These are phyloP conservation scores for Erysiphe neolycopersici DNA, from an alignment of 2,329 filamentous ascomycete genomes.

Conservation along the genomic window DNA sequence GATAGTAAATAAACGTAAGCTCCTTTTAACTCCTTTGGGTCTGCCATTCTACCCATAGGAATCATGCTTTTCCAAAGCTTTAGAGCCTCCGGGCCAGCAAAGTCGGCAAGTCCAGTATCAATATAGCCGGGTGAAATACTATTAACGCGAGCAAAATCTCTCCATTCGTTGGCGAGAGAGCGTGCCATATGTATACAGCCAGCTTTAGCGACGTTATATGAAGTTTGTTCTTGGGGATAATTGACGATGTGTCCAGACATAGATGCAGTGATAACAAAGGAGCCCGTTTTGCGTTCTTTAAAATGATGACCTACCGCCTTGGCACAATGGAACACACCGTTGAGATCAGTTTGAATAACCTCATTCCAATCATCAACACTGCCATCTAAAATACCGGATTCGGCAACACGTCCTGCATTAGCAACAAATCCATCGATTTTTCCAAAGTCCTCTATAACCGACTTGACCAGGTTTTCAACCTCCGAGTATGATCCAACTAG, in stretches of 20 bases:
- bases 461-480: constrained; percentile 25
- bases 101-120: constrained; percentile 35
- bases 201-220: constrained; percentile 39
- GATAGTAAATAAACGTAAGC: constrained; percentile 23
- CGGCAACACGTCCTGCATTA: constrained; percentile 45
- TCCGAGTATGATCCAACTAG: constrained; percentile 26
- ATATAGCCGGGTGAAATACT: constrained; percentile 42
- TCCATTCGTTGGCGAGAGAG: constrained; percentile 42
- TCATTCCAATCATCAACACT: constrained; percentile 36
- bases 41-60: constrained; percentile 29
- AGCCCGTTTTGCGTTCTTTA: constrained; percentile 35
- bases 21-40: constrained; percentile 42
- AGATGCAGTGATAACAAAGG: constrained; percentile 38
- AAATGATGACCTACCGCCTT: constrained; percentile 41
- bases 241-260: constrained; percentile 29
- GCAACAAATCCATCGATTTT: constrained; percentile 40
- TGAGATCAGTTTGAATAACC: constrained; percentile 40
- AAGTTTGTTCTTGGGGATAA: constrained; percentile 35
- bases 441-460: constrained; percentile 41
- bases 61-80: constrained; percentile 20
- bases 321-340: constrained; percentile 37
- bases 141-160: constrained; percentile 42
- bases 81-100: constrained; percentile 29
- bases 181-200: constrained; percentile 36
- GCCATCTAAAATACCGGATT: constrained; percentile 40